phyloP scores from a whole-genome alignment of 1,139 yeast species.

The Pichia norvegensis region DNA sequence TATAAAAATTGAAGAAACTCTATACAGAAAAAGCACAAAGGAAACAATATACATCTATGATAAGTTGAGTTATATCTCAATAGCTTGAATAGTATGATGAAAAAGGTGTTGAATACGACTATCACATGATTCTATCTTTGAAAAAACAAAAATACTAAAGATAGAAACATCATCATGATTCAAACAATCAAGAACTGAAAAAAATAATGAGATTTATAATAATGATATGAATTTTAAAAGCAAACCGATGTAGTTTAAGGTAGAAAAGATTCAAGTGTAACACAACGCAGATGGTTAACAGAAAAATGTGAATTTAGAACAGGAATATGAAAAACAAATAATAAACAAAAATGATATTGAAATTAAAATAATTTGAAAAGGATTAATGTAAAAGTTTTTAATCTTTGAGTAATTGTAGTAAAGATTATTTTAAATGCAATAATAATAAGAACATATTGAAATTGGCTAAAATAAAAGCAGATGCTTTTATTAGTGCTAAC shows the following conservation, averaged over 20 bases:
- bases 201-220: neutral
- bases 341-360: neutral
- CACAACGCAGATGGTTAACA: constrained; percentile 10
- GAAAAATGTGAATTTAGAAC: constrained; percentile 1
- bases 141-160: neutral
- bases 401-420: neutral
- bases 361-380: neutral
- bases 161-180: neutral
- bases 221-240: constrained; percentile 2
- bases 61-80: neutral
- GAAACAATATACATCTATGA: neutral
- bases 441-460: neutral
- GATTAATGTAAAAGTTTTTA: neutral
- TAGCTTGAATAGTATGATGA: neutral
- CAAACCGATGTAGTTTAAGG: constrained; percentile 13
- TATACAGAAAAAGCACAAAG: constrained; percentile 13
- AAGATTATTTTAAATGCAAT: neutral
- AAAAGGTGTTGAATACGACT: constrained; percentile 1
- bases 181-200: neutral
- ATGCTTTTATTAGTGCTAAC: too few relatives aligned
- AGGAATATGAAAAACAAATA: constrained; percentile 1
- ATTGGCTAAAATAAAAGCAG: neutral
- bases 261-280: constrained; percentile 15
- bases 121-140: neutral
- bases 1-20: constrained; percentile 6